These are phyloP conservation scores for Mucor velutinosus DNA, from an alignment of 371 early-diverging fungal species.

Conservation along the genomic window DNA sequence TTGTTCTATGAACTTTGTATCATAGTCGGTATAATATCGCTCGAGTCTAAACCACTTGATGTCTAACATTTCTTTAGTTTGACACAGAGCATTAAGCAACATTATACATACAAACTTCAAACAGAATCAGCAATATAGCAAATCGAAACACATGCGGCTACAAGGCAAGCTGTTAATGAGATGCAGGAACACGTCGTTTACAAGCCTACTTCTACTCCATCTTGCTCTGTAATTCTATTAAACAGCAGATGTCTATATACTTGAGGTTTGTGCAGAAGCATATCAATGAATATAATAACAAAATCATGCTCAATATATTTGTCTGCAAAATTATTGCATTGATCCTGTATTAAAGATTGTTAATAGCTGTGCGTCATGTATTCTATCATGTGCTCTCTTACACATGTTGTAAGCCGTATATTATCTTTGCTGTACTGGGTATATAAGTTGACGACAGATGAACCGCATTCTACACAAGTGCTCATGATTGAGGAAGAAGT, in stretches of 20 bases:
- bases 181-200: neutral
- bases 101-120: slow-evolving; percentile 29
- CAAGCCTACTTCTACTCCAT: slow-evolving; percentile 50
- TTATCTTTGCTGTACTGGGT: slow-evolving; percentile 90
- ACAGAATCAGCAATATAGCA: slow-evolving; percentile 3
- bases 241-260: slow-evolving; percentile 91
- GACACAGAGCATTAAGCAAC: neutral
- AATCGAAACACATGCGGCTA: slow-evolving; percentile 73
- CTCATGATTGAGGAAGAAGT: slow-evolving; percentile 20
- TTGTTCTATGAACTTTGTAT: slow-evolving; percentile 60
- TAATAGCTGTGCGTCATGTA: neutral
- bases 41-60: slow-evolving; percentile 93
- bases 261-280: slow-evolving; percentile 89
- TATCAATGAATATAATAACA: slow-evolving; percentile 91
- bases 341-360: slow-evolving; percentile 41
- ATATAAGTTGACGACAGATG: slow-evolving; percentile 74
- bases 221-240: slow-evolving; percentile 65
- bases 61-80: slow-evolving; percentile 35
- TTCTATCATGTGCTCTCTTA: slow-evolving; percentile 24
- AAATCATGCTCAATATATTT: slow-evolving; percentile 94
- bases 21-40: slow-evolving; percentile 54
- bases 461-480: slow-evolving; percentile 88
- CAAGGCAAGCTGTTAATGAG: neutral
- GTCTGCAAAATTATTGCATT: slow-evolving; percentile 87
- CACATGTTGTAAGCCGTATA: slow-evolving; percentile 88